Evolutionary conservation across 1,284 basidiomycete genomes (phyloP).

Genomic region (Schizophyllum commune): DNA sequence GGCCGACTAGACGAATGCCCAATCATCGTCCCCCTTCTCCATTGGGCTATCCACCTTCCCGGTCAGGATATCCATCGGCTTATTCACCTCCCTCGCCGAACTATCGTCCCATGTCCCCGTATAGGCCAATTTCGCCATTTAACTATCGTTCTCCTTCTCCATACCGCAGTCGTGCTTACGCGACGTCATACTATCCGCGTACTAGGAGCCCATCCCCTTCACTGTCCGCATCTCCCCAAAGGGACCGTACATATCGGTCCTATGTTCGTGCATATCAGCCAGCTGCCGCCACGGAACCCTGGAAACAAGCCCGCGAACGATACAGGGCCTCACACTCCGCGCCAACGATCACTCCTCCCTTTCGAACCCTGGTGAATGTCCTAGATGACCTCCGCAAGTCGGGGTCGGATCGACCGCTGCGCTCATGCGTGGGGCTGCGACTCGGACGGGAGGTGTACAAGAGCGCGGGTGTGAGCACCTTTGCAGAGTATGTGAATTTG

Average conservation of each 20-base stretch:
- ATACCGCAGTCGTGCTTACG: no score
- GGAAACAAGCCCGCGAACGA: no score
- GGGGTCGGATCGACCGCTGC: slow-evolving; percentile 20
- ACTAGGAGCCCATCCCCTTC: not conserved
- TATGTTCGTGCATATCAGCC: no score
- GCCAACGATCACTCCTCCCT: not conserved
- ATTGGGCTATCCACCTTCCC: no score
- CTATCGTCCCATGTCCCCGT: no score
- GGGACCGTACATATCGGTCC: no score
- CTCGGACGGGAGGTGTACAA: slow-evolving; percentile 30
- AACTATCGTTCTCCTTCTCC: no score
- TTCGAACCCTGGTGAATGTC: not conserved
- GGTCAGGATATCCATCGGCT: no score
- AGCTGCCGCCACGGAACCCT: no score
- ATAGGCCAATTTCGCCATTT: no score
- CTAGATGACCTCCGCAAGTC: not conserved
- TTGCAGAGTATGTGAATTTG: slow-evolving; percentile 35
- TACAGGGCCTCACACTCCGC: not conserved
- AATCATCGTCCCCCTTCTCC: not conserved
- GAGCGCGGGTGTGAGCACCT: slow-evolving; percentile 33
- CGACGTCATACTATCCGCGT: not conserved
- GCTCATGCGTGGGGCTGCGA: slow-evolving; percentile 29
- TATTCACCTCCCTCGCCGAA: no score
- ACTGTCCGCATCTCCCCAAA: not conserved
- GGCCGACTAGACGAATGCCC: not conserved